Base-by-base conservation (phyloP, 805 yeast genomes). In the Pichia kluyveri region DNA sequence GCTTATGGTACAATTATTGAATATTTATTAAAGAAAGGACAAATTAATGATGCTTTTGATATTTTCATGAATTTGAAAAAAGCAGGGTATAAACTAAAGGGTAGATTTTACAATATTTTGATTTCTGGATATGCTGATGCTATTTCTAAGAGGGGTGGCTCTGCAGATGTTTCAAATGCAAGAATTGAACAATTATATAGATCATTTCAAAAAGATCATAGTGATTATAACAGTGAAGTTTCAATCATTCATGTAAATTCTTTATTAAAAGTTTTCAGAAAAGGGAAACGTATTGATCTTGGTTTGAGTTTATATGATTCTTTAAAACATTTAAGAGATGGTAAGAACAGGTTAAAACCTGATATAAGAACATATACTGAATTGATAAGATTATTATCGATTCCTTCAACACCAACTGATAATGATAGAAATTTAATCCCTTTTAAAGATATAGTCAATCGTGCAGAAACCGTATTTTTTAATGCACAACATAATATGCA, bases 1-100 rank as follows among this genome's bases (percentile, higher is more conserved):
- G 85, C 79, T 1, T 74, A 79, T 77, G 85, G 86, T 53, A 69
- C 74, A n/a, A 69, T 85, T 0, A 60, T 80, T 57, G 71, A 74
- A 50, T 72, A 78, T 68, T 67, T 72, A 40, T 62, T 82, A 5
- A 60, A 60, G 8, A 55, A 67, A 9, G 70, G 73, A 3, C 70
- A 72, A 23, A 60, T 72, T 0, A 70, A 72, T 41, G 69, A 68
- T 8, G 83, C 84, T 0, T 47, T 82, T 27, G 75, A 75, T 39
- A 54, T 77, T 18, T 71, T 72, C 50, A 70, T 72, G 44, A 72
- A 75, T 64, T 67, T 86, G 44, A 80, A 79, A 54, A 83, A 81
- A 58, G 76, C 86, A 80, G 76, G 75, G 1, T 70, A 80, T 12
- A 72, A 74, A 2, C 66, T 72, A 6, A 77, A 81, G 54, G 74